phyloP scores from a whole-genome alignment of 2,329 filamentous ascomycete genomes.

The Cercospora beticola region DNA sequence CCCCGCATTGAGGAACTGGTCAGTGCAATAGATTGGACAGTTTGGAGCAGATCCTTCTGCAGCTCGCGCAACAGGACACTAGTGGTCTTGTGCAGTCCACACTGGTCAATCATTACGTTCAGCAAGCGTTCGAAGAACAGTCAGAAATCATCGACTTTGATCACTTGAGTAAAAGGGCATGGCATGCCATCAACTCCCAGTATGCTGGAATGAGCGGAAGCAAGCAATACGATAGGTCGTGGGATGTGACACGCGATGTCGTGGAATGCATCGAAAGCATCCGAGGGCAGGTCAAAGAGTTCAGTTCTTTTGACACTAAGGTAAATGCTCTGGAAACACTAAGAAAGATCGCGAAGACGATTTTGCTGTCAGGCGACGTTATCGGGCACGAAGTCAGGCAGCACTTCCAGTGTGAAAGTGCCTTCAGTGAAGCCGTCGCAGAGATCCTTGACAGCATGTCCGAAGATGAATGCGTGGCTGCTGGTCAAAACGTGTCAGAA shows the following conservation, averaged over 20 bases:
- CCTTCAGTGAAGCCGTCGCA: neutral
- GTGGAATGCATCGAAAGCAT: conserved; percentile 6
- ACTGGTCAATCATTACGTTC: neutral
- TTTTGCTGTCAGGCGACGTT: conserved; percentile 6
- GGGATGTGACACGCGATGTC: conserved; percentile 6
- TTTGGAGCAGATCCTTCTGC: neutral
- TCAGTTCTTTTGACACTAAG: conserved; percentile 11
- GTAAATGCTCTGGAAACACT: conserved; percentile 13
- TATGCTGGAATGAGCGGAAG: conserved; percentile 3
- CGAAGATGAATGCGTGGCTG: neutral
- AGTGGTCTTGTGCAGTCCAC: neutral
- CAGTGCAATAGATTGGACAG: neutral
- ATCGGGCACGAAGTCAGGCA: conserved; percentile 10
- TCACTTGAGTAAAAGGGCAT: neutral
- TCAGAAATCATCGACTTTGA: conserved; percentile 4
- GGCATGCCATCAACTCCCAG: conserved; percentile 1
- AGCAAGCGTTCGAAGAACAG: neutral
- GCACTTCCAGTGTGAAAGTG: conserved; percentile 4
- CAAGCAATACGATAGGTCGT: conserved; percentile 9
- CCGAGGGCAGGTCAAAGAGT: neutral
- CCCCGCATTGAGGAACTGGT: neutral
- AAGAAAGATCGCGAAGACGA: conserved; percentile 14
- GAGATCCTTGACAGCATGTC: conserved; percentile 4
- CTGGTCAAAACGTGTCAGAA: conserved; percentile 11
- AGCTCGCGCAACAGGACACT: neutral